Conservation (phyloP, 2,329 filamentous ascomycete species). For the Cladosporium velox region DNA sequence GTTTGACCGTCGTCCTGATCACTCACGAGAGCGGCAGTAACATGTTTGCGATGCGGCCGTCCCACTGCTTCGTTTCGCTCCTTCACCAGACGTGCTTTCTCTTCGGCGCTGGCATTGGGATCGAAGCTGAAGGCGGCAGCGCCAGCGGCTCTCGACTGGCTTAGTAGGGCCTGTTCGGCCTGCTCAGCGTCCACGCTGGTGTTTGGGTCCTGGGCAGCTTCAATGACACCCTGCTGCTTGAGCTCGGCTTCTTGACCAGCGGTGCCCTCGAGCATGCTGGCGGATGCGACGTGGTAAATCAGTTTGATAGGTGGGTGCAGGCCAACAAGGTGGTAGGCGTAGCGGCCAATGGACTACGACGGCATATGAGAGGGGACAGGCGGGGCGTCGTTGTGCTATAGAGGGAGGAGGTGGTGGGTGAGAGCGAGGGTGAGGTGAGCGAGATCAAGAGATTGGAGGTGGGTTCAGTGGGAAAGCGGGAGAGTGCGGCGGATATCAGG, state of each 20-base stretch:
- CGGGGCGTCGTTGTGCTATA: conserved; percentile 12
- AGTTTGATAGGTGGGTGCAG: background rate
- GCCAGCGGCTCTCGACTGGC: conserved; percentile 77
- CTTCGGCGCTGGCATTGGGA: conserved; percentile 76
- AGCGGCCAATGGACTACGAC: conserved; percentile 5
- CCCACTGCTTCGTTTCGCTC: conserved; percentile 42
- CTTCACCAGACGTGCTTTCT: conserved; percentile 79
- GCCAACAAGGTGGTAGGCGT: background rate
- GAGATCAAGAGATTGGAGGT: background rate
- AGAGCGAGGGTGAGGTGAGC: background rate
- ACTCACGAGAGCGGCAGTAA: conserved; percentile 71
- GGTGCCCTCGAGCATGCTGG: conserved; percentile 22
- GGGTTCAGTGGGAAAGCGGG: background rate
- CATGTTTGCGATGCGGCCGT: conserved; percentile 52
- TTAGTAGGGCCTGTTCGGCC: conserved; percentile 71
- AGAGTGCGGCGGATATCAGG: conserved; percentile 1
- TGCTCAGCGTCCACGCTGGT: conserved; percentile 67
- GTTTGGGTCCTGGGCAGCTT: conserved; percentile 72
- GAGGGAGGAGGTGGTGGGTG: background rate
- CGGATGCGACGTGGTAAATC: conserved; percentile 19
- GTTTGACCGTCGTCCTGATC: conserved; percentile 73
- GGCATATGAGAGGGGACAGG: conserved; percentile 7
- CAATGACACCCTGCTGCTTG: conserved; percentile 77
- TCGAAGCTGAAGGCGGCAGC: conserved; percentile 82
- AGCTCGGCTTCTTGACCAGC: conserved; percentile 57